Base-by-base conservation (phyloP, 345 rosid genomes). In the Microcos paniculata region DNA sequence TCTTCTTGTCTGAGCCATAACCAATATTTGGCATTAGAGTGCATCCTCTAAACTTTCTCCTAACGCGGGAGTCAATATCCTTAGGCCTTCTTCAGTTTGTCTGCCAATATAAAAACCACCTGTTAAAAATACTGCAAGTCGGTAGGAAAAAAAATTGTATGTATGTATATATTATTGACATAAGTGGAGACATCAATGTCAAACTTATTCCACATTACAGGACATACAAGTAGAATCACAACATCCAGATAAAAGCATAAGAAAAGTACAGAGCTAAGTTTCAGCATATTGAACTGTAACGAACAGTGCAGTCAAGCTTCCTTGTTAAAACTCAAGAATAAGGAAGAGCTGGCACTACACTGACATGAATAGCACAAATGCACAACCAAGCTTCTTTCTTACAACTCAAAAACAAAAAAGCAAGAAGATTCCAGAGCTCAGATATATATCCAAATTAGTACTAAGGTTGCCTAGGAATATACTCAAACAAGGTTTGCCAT, bases 11-110 rank as follows among this genome's bases (percentile, higher is more conserved):
- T 0, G 96, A 80, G 2, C 96, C 98, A 10, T 90, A 90, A 0
- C 98, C 98, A 15, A 92, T 84, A 70, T 92, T 94, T 38, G 97
- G 97, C 94, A 92, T 92, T 74, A 92, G 56, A 11, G 96, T 89
- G 21, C 83, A 82, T 73, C 96, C 98, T 69, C 89, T 92, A 79
- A 94, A 94, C 91, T 92, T 94, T 77, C 97, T 87, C 12, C 96
- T 55, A 10, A 92, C 96, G 11, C 97, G 85, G 0, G 97, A 92
- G 49, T 90, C 96, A 72, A 92, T 92, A 90, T 93, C 98, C 83
- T 92, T 94, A 6, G 97, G 97, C 62, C 94, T 84, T 16, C 96
- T 91, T 97, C 98, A 94, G 86, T 72, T 94, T 72, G 78, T 78
- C 95, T 90, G 76, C 49, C 23, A 62, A 35, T 33, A 38, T 55